Conservation (phyloP, 2,329 filamentous ascomycete species). For the Simplicillium aogashimaense region DNA sequence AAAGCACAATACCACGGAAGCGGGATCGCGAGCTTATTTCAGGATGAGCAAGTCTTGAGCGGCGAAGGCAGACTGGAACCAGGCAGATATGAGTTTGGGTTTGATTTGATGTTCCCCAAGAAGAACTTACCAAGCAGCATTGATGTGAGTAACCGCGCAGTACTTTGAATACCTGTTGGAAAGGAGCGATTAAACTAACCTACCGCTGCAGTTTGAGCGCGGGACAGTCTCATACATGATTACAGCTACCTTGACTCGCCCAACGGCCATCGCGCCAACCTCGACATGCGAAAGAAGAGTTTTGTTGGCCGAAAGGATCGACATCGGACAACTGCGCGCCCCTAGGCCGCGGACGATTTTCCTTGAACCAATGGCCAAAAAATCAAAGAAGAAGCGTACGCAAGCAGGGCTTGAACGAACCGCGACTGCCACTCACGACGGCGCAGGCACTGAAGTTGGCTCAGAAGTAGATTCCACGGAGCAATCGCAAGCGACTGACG, state of each 20-base stretch:
- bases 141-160: slow-evolving; percentile 55
- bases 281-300: slow-evolving; percentile 74
- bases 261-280: slow-evolving; percentile 74
- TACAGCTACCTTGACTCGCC: slow-evolving; percentile 79
- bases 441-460: not conserved
- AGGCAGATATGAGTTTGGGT: slow-evolving; percentile 71
- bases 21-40: slow-evolving; percentile 71
- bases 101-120: slow-evolving; percentile 60
- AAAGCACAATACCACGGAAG: slow-evolving; percentile 58
- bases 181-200: not conserved
- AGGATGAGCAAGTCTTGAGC: slow-evolving; percentile 72
- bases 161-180: not conserved
- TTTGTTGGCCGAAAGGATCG: slow-evolving; percentile 69
- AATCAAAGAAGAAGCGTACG: slow-evolving; percentile 52
- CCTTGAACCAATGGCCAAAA: slow-evolving; percentile 74
- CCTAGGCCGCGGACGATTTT: slow-evolving; percentile 78
- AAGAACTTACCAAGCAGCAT: slow-evolving; percentile 80
- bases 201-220: slow-evolving; percentile 68
- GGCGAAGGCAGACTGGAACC: slow-evolving; percentile 67
- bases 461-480: not conserved
- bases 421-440: slow-evolving; percentile 30
- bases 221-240: slow-evolving; percentile 89
- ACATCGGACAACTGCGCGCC: slow-evolving; percentile 64
- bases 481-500: not conserved
- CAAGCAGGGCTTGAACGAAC: slow-evolving; percentile 29